Base-by-base conservation (phyloP, 2,329 filamentous ascomycete species). In the Diplodia seriata region DNA sequence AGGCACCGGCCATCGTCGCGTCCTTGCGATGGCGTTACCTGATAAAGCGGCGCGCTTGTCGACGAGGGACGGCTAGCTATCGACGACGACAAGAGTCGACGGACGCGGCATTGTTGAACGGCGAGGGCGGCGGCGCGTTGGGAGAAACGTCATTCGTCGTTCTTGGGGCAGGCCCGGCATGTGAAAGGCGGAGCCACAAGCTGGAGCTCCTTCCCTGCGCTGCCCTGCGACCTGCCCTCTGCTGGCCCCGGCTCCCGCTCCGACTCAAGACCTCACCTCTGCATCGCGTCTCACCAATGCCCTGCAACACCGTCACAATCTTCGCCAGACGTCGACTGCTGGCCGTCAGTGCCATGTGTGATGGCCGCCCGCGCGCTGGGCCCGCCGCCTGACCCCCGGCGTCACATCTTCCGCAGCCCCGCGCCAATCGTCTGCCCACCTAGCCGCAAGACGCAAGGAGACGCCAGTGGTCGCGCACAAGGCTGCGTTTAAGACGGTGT, bases 1-100 rank as follows among this genome's bases (percentile, higher is more conserved):
- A 63, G 59, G 59, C 59, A 63, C 59, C 59, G 59, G 59, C 31
- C 59, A 63, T 63, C 47, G 43, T 38, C 43, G 59, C 59, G 59
- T 40, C 47, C 59, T 26, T 63, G 59, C 59, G 59, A 63, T 36
- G 59, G 18, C 59, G 43, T 63, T 38, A 38, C 59, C 59, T 23
- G 59, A 63, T 51, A 50, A 51, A 38, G 26, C 59, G 43, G 47
- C 9, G 43, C 14, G 59, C 43, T 31, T 47, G 29, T 11, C 33
- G 59, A 40, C 29, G 59, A 63, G 31, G 59, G 59, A 26, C 26
- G 47, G 59, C 26, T 33, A 31, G 29, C 31, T 20, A 49, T 38
- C 31, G 47, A 23, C 59, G 59, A 51, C 47, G 47, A 51, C 36
- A 11, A 62, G 56, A 31, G 36, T 9, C 14, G 38, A 59, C 56